Evolutionary conservation across 495 filamentous ascomycete species (phyloP).

Genomic region (Hypoxylon lenormandii): DNA sequence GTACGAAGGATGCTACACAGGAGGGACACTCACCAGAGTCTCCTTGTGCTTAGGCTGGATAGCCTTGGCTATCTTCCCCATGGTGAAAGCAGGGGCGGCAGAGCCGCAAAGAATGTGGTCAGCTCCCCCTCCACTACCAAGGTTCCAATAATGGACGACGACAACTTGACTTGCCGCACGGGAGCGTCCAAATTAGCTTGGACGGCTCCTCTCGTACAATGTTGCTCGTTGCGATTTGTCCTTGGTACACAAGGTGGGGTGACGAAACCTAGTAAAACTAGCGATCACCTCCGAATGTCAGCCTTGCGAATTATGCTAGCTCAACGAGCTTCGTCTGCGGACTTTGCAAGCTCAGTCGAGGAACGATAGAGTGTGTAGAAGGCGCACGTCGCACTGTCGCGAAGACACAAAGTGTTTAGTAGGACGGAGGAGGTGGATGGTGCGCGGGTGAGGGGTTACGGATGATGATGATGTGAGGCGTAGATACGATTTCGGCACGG

Average conservation of each 20-base stretch:
- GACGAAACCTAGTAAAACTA: constrained; percentile 13
- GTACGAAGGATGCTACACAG: constrained; percentile 36
- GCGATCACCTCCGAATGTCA: constrained; percentile 44
- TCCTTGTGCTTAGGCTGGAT: constrained; percentile 92
- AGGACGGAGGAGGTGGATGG: constrained; percentile 20
- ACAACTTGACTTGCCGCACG: constrained; percentile 52
- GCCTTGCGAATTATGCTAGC: constrained; percentile 42
- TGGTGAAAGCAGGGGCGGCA: constrained; percentile 68
- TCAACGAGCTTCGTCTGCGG: constrained; percentile 36
- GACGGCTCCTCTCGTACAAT: constrained; percentile 42
- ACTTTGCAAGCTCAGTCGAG: constrained; percentile 9
- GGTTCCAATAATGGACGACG: constrained; percentile 51
- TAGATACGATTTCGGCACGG: constrained; percentile 34
- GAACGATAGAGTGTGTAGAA: constrained; percentile 11
- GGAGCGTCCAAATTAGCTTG: constrained; percentile 51
- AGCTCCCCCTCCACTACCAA: constrained; percentile 64
- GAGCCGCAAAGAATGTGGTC: constrained; percentile 61
- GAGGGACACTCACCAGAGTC: constrained; percentile 77
- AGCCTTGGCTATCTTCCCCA: constrained; percentile 97
- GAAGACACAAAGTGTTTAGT: constrained; percentile 8
- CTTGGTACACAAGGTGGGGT: constrained; percentile 34
- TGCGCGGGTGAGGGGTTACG: constrained; percentile 35
- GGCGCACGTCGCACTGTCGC: constrained; percentile 9
- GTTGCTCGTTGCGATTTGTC: constrained; percentile 14
- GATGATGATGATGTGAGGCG: constrained; percentile 41